Conservation (phyloP, 805 yeast genomes). For the Ogataea nonfermentans region DNA sequence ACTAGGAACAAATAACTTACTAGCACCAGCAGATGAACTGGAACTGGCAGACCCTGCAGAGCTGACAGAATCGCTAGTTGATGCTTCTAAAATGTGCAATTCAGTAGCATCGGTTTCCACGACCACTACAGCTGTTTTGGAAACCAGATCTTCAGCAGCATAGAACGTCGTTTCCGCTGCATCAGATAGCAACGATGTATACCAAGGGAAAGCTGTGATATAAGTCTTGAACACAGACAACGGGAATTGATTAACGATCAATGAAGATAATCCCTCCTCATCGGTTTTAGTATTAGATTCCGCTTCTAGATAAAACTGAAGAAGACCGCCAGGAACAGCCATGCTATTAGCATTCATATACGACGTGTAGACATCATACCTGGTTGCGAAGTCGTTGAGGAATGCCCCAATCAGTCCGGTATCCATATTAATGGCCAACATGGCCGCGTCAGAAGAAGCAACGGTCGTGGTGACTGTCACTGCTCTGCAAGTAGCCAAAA, state of each 20-base stretch:
- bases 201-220: slow-evolving; percentile 36
- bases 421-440: slow-evolving; percentile 35
- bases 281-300: slow-evolving; percentile 19
- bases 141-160: slow-evolving; percentile 30
- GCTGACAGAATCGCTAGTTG: background rate
- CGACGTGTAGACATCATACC: slow-evolving; percentile 33
- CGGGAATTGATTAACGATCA: slow-evolving; percentile 32
- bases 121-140: slow-evolving; percentile 18
- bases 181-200: slow-evolving; percentile 25
- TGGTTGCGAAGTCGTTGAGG: slow-evolving; percentile 31
- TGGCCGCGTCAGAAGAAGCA: slow-evolving; percentile 25
- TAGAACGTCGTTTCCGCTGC: slow-evolving; percentile 28
- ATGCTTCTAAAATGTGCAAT: slow-evolving; percentile 2
- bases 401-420: slow-evolving; percentile 32
- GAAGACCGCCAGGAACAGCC: slow-evolving; percentile 29
- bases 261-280: slow-evolving; percentile 24
- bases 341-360: slow-evolving; percentile 33
- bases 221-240: slow-evolving; percentile 33
- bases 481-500: slow-evolving; percentile 2
- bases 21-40: slow-evolving; percentile 11
- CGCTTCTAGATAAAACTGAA: slow-evolving; percentile 29
- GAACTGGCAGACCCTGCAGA: background rate
- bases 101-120: slow-evolving; percentile 4
- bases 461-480: slow-evolving; percentile 23
- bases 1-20: slow-evolving; percentile 9